A percentile compares a stretch with the other conserved stretches of the same genome.
phyloP scores from a whole-genome alignment of 176 grass and related monocot genomes.

The Triticum dicoccoides region DNA sequence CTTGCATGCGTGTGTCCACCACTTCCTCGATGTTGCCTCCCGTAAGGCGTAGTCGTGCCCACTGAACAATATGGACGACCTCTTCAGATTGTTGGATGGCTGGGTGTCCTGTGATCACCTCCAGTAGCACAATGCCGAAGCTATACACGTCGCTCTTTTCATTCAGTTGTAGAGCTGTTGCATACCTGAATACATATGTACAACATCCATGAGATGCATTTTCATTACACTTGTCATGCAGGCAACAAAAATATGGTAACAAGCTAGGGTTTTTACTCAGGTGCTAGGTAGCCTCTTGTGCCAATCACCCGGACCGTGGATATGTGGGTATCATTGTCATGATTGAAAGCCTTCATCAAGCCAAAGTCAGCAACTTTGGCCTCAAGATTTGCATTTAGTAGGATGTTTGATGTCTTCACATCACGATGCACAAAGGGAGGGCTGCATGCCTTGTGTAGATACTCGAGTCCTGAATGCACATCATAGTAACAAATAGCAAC shows the following conservation, averaged over 20 bases:
- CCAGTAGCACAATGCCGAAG: conserved; percentile 50
- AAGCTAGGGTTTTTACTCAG: conserved; percentile 11
- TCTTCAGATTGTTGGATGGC: conserved; percentile 18
- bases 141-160: conserved; percentile 59
- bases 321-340: conserved; percentile 14
- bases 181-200: conserved; percentile 17
- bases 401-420: conserved; percentile 58
- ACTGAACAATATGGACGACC: conserved; percentile 21
- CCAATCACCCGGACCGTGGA: conserved; percentile 27
- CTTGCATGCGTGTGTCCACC: conserved; percentile 30
- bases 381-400: conserved; percentile 37
- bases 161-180: neutral
- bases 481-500: neutral
- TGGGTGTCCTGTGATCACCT: conserved; percentile 36
- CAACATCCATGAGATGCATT: no score
- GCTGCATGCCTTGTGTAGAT: conserved; percentile 55
- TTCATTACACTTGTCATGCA: no score
- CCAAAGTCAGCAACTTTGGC: conserved; percentile 81
- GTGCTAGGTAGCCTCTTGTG: conserved; percentile 52
- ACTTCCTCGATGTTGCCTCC: conserved; percentile 39
- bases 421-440: conserved; percentile 48
- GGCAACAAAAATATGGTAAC: no score
- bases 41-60: conserved; percentile 33
- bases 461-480: conserved; percentile 39
- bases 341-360: conserved; percentile 32